Conservation (phyloP, 75 land plant species). For the Pinus tabuliformis region DNA sequence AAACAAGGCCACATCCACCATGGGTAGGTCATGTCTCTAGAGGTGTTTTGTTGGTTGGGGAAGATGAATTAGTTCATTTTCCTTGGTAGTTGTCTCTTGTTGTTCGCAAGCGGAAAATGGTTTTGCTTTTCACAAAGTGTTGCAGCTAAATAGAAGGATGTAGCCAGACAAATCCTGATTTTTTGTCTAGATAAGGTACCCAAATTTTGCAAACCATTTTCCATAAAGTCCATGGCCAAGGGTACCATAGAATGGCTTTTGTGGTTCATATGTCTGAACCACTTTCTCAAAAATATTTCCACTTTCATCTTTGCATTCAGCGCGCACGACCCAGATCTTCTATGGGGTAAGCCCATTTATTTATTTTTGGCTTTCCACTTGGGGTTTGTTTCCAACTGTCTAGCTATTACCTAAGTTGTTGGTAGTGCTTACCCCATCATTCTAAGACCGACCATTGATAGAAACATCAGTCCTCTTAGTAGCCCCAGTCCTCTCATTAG, state of each 20-base stretch:
- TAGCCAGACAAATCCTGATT: slow-evolving; percentile 22
- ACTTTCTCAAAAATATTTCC: slow-evolving; percentile 24
- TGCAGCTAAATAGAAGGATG: slow-evolving; percentile 28
- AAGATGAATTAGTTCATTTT: no score
- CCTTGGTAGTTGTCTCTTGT: no score
- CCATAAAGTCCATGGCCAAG: slow-evolving; percentile 15
- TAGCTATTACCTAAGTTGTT: not conserved
- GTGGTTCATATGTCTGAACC: slow-evolving; percentile 27
- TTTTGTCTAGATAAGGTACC: slow-evolving; percentile 9
- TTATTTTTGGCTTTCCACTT: not conserved
- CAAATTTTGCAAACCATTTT: slow-evolving; percentile 13
- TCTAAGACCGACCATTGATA: not conserved
- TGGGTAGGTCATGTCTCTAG: no score
- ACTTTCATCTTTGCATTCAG: not conserved
- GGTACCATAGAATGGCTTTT: not conserved
- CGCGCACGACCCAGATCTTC: no score
- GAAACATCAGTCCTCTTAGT: not conserved
- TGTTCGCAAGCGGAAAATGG: not conserved
- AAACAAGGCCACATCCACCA: no score
- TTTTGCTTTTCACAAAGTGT: not conserved
- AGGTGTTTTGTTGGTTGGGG: no score
- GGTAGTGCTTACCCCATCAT: not conserved
- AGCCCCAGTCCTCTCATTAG: not conserved
- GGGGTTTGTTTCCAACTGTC: no score
- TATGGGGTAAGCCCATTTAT: no score